Percentiles rank a stretch among this genome's conserved stretches.
phyloP scores from a whole-genome alignment of 352 stramenopile species.

The Aphanomyces euteiches region DNA sequence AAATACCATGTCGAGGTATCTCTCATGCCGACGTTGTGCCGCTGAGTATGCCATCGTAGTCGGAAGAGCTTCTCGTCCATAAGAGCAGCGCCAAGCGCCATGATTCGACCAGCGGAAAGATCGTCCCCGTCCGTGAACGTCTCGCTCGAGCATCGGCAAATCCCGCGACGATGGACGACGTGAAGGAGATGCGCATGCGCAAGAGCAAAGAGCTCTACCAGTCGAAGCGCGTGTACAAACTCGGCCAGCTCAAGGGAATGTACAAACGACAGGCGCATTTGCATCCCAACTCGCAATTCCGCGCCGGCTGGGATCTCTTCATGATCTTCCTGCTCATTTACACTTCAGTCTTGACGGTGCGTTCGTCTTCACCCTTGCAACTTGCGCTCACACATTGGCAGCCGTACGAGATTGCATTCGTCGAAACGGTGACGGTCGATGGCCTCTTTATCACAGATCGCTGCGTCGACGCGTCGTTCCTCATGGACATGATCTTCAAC shows the following conservation, averaged over 20 bases:
- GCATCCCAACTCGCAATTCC: conserved; percentile 26
- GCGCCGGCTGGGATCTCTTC: conserved; percentile 28
- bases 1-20: background rate
- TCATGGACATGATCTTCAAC: conserved; percentile 32
- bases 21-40: background rate
- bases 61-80: background rate
- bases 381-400: background rate
- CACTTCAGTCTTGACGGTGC: conserved; percentile 21
- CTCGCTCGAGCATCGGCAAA: conserved; percentile 2
- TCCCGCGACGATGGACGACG: conserved; percentile 16
- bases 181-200: conserved; percentile 21
- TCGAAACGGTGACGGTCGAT: conserved; percentile 15
- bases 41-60: background rate
- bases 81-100: background rate
- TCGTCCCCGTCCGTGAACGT: conserved; percentile 16
- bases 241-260: background rate
- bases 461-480: conserved; percentile 27
- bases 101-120: conserved; percentile 1
- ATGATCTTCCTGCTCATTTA: conserved; percentile 28
- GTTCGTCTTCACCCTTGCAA: background rate
- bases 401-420: conserved; percentile 30
- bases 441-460: conserved; percentile 32
- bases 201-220: conserved; percentile 26
- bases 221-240: conserved; percentile 5
- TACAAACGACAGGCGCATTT: conserved; percentile 19